A percentile compares a stretch with the other conserved stretches of the same genome.
Conservation (phyloP, 148 eudicot species). For the Suaeda aralocaspica region DNA sequence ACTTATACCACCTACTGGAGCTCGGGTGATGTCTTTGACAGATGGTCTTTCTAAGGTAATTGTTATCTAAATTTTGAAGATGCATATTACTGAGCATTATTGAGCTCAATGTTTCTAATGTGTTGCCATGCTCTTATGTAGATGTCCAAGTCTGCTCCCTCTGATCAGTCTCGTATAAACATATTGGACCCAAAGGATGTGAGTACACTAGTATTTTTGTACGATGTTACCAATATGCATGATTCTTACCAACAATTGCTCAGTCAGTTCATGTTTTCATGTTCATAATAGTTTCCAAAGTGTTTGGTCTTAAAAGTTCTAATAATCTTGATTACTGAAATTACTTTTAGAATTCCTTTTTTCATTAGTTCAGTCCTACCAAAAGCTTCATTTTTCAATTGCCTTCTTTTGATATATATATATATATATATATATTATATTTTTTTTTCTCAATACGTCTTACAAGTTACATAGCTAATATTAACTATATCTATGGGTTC, state of each 20-base stretch:
- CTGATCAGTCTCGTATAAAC: conserved; percentile 91
- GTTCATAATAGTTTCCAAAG: no score
- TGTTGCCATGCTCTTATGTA: conserved; percentile 30
- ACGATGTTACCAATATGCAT: background rate
- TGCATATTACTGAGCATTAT: conserved; percentile 10
- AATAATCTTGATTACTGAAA: no score
- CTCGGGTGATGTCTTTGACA: conserved; percentile 97
- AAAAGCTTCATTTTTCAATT: no score
- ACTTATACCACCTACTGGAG: conserved; percentile 94
- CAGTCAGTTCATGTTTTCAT: no score
- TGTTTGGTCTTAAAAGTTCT: no score
- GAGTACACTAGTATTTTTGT: conserved; percentile 30
- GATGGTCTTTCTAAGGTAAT: conserved; percentile 91
- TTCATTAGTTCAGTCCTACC: no score
- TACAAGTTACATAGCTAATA: conserved; percentile 4
- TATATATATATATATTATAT: background rate
- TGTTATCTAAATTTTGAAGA: background rate
- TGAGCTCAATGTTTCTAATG: conserved; percentile 10
- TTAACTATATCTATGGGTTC: conserved; percentile 4
- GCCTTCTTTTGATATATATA: no score
- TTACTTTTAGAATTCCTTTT: no score
- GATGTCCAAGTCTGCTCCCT: conserved; percentile 98
- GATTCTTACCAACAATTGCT: no score
- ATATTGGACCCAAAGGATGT: conserved; percentile 92
- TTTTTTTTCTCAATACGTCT: background rate